These are phyloP conservation scores for Phytophthora crassamura DNA, from an alignment of 352 stramenopile genomes.

Conservation along the genomic window DNA sequence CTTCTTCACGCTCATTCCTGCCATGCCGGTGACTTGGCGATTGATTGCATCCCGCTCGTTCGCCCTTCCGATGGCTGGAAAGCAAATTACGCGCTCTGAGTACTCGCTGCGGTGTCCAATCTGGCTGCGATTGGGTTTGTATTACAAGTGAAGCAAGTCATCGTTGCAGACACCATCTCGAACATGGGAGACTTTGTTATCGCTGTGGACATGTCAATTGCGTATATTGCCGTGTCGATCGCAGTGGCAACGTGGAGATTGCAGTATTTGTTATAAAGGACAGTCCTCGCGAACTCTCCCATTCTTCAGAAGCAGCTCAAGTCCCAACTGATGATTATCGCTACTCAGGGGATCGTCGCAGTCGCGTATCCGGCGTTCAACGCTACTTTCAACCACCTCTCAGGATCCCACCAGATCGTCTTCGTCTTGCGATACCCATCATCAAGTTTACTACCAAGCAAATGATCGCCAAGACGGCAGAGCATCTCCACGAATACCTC, in stretches of 20 bases:
- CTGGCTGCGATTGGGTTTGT: slow-evolving; percentile 5
- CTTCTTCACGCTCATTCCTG: slow-evolving; percentile 7
- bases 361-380: slow-evolving; percentile 18
- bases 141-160: slow-evolving; percentile 1
- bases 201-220: neutral
- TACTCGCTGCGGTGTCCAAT: slow-evolving; percentile 24
- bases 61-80: slow-evolving; percentile 7
- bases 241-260: slow-evolving; percentile 6
- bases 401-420: neutral
- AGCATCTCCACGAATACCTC: slow-evolving; percentile 18
- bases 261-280: too few species aligned
- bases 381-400: slow-evolving; percentile 1
- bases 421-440: slow-evolving; percentile 10
- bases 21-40: neutral
- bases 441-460: slow-evolving; percentile 32
- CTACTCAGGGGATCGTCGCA: slow-evolving; percentile 7
- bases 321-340: slow-evolving; percentile 9
- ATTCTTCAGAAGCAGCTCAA: slow-evolving; percentile 3
- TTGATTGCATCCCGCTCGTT: slow-evolving; percentile 26
- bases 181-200: neutral
- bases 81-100: slow-evolving; percentile 16
- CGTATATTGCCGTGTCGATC: neutral
- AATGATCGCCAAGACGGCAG: neutral
- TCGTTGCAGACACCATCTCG: neutral
- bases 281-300: neutral